Percentiles rank a stretch among this genome's conserved stretches.
Conservation (phyloP, 2,329 filamentous ascomycete species). For the Ophiostoma piceae region DNA sequence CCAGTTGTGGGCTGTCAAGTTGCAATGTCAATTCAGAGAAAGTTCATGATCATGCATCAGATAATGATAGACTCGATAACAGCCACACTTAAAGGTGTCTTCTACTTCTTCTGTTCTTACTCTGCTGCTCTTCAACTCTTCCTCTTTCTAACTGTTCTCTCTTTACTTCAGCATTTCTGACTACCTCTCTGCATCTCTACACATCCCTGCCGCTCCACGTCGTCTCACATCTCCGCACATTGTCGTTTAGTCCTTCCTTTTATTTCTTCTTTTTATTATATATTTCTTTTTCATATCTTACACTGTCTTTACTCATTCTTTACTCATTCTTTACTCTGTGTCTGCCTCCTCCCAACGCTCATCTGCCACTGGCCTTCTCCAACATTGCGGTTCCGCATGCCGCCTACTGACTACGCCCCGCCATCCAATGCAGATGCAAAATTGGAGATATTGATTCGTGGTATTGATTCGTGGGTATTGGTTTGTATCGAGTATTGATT, state of each 20-base stretch:
- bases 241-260: background rate
- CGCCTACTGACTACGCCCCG: slow-evolving; percentile 6
- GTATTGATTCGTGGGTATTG: background rate
- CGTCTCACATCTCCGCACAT: background rate
- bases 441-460: background rate
- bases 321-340: background rate
- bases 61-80: too few species aligned
- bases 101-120: too few species aligned
- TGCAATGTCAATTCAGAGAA: too few species aligned
- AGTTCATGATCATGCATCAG: too few species aligned
- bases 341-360: background rate
- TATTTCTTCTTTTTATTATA: background rate
- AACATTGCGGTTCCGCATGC: slow-evolving; percentile 23
- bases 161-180: too few species aligned
- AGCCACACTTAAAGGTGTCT: too few species aligned
- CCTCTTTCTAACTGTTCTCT: too few species aligned
- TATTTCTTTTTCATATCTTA: background rate
- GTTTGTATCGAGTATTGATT: background rate
- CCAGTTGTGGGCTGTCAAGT: too few species aligned
- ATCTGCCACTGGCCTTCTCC: slow-evolving; percentile 15
- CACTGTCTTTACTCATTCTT: too few species aligned
- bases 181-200: too few species aligned
- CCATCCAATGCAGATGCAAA: slow-evolving; percentile 10
- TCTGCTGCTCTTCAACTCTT: too few species aligned
- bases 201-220: too few species aligned